These are phyloP conservation scores for Pachysandra terminalis DNA, from an alignment of 164 flowering plant species.

Conservation along the genomic window DNA sequence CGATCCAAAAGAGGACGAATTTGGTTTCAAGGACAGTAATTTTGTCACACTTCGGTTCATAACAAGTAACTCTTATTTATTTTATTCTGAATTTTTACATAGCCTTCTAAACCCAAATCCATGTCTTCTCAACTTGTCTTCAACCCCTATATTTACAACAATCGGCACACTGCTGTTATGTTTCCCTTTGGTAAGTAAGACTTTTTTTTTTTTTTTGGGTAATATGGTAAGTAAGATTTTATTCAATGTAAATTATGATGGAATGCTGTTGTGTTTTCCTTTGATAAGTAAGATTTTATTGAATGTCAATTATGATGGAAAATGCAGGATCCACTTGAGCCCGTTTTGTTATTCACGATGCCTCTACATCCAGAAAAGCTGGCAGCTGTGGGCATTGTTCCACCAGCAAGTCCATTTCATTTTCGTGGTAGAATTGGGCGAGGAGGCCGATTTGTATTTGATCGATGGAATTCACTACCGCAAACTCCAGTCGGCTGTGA, in stretches of 20 bases:
- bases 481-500: constrained; percentile 49
- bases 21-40: no score
- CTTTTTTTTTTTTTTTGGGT: no score
- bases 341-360: constrained; percentile 74
- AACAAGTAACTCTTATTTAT: no score
- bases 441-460: constrained; percentile 90
- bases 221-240: neutral
- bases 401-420: constrained; percentile 43
- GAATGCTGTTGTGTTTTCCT: neutral
- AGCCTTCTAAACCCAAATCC: no score
- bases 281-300: neutral
- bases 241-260: neutral
- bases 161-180: neutral
- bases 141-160: no score
- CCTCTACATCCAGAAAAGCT: constrained; percentile 75
- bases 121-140: no score
- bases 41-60: no score
- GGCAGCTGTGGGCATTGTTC: constrained; percentile 74
- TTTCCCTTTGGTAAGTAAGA: neutral
- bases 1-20: no score
- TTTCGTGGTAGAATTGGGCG: constrained; percentile 88
- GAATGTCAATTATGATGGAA: neutral
- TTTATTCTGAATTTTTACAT: no score
- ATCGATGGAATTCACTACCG: constrained; percentile 81
- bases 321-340: constrained; percentile 88